phyloP scores from a whole-genome alignment of 345 rosid genomes.

The Salix purpurea region DNA sequence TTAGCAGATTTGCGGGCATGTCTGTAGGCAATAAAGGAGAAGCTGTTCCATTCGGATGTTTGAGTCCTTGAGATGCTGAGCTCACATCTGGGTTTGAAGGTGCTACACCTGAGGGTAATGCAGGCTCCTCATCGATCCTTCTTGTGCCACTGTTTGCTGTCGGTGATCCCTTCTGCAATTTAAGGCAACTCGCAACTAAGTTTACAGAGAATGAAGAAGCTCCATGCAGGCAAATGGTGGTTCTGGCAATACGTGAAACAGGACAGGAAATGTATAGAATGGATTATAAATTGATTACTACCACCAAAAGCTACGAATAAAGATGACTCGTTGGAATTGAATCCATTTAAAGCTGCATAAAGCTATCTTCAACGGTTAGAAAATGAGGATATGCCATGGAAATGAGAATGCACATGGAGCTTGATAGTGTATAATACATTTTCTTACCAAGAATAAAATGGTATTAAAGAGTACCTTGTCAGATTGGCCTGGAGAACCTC shows the following conservation, averaged over 20 bases:
- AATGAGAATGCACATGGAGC: background rate
- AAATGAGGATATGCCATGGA: background rate
- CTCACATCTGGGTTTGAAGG: conserved; percentile 17
- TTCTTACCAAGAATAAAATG: background rate
- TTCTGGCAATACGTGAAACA: background rate
- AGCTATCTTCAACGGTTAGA: background rate
- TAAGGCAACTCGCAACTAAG: background rate
- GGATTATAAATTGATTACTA: background rate
- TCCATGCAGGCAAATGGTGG: background rate
- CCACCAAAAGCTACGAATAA: background rate
- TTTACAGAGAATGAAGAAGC: background rate
- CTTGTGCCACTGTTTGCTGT: conserved; percentile 18
- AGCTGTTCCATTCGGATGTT: conserved; percentile 16
- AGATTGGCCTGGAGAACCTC: conserved; percentile 31
- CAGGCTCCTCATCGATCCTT: conserved; percentile 24
- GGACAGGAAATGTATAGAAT: background rate
- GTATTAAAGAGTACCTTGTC: conserved; percentile 39
- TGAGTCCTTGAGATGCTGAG: conserved; percentile 19
- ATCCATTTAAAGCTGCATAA: background rate
- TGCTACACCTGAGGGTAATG: conserved; percentile 14
- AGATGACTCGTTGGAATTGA: background rate
- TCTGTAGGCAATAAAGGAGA: conserved; percentile 18
- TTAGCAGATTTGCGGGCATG: conserved; percentile 15
- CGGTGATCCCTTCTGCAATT: conserved; percentile 35
- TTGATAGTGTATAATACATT: background rate